Evolutionary conservation across 1,284 basidiomycete genomes (phyloP), one percentile per base, ranked within the genome.

Genomic region (Pyrrhoderma noxium): DNA sequence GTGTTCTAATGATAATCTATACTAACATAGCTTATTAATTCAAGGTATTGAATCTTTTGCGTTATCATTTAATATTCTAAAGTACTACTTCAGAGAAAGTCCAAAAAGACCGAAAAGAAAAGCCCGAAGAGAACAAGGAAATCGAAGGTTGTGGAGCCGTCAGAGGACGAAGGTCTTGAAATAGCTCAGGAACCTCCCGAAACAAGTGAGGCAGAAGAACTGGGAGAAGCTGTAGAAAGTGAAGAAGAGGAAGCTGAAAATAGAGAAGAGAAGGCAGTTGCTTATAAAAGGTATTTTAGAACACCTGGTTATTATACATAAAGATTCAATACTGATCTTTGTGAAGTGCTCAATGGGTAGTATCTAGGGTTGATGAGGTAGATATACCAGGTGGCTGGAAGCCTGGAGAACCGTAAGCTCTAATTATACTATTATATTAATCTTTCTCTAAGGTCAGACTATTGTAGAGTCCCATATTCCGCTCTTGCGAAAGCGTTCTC

Each of bases 391-490:
- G 86, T 46, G 87, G 85, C 2, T 98, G 94, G 94, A 88, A 92
- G 70, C 72, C 72, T 31, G 93, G 91, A 22, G 76, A 87, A 59
- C 79, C 91, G 92, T 94, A 62, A 60, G 89, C 75, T 34, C 22
- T 14, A n/a, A 37, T 37, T 8, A 44, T 22, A 1, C 8, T 39
- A 21, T 38, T n/a, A 21, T 48, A 8, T 23, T 31, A 16, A 48
- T n/a, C n/a, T n/a, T n/a, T n/a, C n/a, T n/a, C n/a, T n/a, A n/a
- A n/a, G n/a, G n/a, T n/a, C n/a, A n/a, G n/a, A n/a, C n/a, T n/a
- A n/a, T n/a, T 19, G 11, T 21, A 95, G 93, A 1, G 87, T 98
- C 9, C 95, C 96, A 0, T 99, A 99, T 65, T 85, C 90, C 8
- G 90, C 93, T 2, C 76, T 99, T 22, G 84, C 93, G 1, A 84